phyloP scores from a whole-genome alignment of 2,329 filamentous ascomycete genomes.

The Corynespora cassiicola region DNA sequence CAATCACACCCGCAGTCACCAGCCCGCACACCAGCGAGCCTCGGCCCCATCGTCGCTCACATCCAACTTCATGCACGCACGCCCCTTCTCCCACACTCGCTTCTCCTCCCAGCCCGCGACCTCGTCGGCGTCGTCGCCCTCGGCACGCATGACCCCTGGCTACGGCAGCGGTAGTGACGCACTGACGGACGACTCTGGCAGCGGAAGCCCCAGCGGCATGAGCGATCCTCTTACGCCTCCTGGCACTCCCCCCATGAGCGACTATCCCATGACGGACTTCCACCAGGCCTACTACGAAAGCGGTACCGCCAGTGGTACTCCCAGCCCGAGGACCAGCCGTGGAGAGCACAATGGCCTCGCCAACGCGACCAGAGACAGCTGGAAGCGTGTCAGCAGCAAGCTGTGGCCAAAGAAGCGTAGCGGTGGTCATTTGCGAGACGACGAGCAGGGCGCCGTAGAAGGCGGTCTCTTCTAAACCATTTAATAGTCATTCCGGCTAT shows the following conservation, averaged over 20 bases:
- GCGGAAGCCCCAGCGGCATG: slow-evolving; percentile 54
- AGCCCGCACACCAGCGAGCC: slow-evolving; percentile 42
- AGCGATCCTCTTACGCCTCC: slow-evolving; percentile 76
- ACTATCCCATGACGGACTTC: slow-evolving; percentile 54
- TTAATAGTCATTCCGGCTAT: slow-evolving; percentile 2
- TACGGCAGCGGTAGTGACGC: slow-evolving; percentile 51
- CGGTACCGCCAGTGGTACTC: slow-evolving; percentile 39
- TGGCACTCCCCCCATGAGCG: slow-evolving; percentile 73
- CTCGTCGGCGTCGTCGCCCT: slow-evolving; percentile 35
- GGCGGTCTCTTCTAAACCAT: slow-evolving; percentile 38
- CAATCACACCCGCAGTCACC: slow-evolving; percentile 29
- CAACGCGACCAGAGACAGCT: slow-evolving; percentile 44
- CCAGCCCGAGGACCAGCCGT: slow-evolving; percentile 45
- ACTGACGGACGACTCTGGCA: slow-evolving; percentile 70
- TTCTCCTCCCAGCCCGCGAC: slow-evolving; percentile 44
- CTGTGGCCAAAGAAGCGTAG: slow-evolving; percentile 50
- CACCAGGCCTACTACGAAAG: slow-evolving; percentile 43
- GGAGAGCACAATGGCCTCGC: slow-evolving; percentile 45
- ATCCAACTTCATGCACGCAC: slow-evolving; percentile 44
- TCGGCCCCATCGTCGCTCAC: slow-evolving; percentile 48
- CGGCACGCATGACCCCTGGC: slow-evolving; percentile 34
- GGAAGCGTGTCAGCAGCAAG: slow-evolving; percentile 50
- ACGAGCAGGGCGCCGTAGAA: slow-evolving; percentile 43
- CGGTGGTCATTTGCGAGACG: slow-evolving; percentile 42
- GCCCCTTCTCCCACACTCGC: slow-evolving; percentile 43